Percentiles rank a stretch among this genome's conserved stretches.
phyloP scores from a whole-genome alignment of 192 early-diverging fungal genomes.

The Lunasporangiospora selenospora region DNA sequence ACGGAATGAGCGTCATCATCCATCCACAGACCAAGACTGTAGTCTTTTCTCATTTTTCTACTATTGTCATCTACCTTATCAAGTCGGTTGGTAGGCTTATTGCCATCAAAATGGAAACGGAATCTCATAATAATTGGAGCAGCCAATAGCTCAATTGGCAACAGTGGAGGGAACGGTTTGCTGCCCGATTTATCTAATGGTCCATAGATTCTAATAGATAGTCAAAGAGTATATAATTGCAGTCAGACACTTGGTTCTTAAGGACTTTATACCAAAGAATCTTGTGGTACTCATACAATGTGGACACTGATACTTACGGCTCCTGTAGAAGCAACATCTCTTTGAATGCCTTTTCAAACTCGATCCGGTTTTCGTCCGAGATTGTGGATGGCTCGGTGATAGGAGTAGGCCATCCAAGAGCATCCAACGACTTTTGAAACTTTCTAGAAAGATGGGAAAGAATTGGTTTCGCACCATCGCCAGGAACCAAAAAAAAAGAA shows the following conservation, averaged over 20 bases:
- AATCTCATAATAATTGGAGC: slow-evolving; percentile 69
- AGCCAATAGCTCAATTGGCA: slow-evolving; percentile 64
- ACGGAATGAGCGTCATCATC: background rate
- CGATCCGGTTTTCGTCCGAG: slow-evolving; percentile 14
- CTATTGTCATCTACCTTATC: slow-evolving; percentile 62
- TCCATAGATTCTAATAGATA: slow-evolving; percentile 20
- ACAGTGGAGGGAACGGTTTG: slow-evolving; percentile 36
- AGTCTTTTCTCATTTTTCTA: too few relatives aligned
- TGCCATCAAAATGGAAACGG: slow-evolving; percentile 77
- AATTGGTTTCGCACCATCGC: slow-evolving; percentile 14
- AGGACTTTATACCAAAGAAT: slow-evolving; percentile 13
- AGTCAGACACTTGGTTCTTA: too few relatives aligned
- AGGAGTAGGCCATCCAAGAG: slow-evolving; percentile 51
- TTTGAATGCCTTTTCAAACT: slow-evolving; percentile 42
- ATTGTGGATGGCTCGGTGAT: slow-evolving; percentile 16
- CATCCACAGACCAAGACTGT: background rate
- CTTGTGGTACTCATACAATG: slow-evolving; percentile 4
- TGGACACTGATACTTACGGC: slow-evolving; percentile 30
- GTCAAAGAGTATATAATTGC: too few relatives aligned
- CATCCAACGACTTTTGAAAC: slow-evolving; percentile 48
- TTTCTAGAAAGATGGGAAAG: slow-evolving; percentile 39
- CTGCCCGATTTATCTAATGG: slow-evolving; percentile 17
- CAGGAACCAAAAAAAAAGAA: slow-evolving; percentile 6
- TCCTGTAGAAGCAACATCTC: slow-evolving; percentile 48
- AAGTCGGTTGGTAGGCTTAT: slow-evolving; percentile 70